Evolutionary conservation across 306 rosid genomes (phyloP).

Genomic region (Adenanthera pavonina): DNA sequence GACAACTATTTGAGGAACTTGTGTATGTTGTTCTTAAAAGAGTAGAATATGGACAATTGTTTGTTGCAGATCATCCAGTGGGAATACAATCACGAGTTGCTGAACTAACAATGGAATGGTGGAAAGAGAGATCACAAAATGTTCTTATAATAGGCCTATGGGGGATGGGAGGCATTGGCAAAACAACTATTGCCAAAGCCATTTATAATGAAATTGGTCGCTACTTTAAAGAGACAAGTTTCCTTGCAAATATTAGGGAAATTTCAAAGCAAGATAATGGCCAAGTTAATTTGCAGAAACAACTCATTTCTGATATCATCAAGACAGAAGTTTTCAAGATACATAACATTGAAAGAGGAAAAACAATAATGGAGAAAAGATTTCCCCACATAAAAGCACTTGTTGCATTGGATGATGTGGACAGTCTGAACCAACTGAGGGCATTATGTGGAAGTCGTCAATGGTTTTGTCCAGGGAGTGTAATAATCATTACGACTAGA

Average conservation of each 20-base stretch:
- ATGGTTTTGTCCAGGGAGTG: conserved; percentile 9
- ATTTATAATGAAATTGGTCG: background rate
- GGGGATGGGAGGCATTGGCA: background rate
- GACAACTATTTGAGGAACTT: background rate
- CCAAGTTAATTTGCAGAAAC: background rate
- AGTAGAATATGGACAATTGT: background rate
- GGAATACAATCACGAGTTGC: background rate
- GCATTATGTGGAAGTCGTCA: background rate
- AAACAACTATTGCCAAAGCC: background rate
- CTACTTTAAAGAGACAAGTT: background rate
- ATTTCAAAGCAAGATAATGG: background rate
- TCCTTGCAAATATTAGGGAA: background rate
- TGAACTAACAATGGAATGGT: background rate
- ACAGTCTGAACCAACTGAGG: background rate
- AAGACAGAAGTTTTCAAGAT: background rate
- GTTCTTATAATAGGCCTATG: background rate
- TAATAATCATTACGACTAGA: background rate
- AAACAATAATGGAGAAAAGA: background rate
- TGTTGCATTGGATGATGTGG: background rate
- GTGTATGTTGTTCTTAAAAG: background rate
- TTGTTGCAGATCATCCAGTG: background rate
- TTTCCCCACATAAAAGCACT: background rate
- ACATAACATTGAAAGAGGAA: background rate
- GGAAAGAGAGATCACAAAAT: background rate
- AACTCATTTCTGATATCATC: background rate